Evolutionary conservation across 805 yeast species (phyloP).

Genomic region (Saccharomycopsis capsularis): DNA sequence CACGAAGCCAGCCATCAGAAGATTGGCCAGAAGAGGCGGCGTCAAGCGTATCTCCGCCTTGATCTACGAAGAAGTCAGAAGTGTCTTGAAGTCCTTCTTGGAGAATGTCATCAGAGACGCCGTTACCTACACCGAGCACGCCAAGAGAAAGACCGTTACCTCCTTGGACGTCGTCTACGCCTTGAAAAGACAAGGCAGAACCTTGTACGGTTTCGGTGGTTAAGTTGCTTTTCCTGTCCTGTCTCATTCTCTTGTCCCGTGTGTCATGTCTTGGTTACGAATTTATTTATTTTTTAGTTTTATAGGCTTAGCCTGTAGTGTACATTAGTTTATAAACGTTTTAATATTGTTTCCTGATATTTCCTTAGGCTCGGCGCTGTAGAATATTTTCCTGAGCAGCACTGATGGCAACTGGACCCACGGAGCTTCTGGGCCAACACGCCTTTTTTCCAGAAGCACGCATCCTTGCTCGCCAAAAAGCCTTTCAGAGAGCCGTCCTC

Average conservation of each 20-base stretch:
- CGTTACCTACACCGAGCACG: conserved; percentile 99
- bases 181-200: conserved; percentile 99
- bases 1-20: conserved; percentile 99
- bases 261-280: neutral
- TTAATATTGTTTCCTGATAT: too few relatives aligned
- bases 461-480: too few relatives aligned
- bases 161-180: conserved; percentile 98
- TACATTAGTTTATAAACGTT: neutral
- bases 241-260: neutral
- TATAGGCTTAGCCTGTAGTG: neutral
- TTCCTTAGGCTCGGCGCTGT: too few relatives aligned
- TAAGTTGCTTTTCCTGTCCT: conserved; percentile 35
- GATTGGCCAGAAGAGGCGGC: conserved; percentile 99
- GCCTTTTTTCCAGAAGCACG: too few relatives aligned
- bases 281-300: neutral
- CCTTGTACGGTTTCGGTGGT: conserved; percentile 99
- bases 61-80: conserved; percentile 98
- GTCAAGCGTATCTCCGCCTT: conserved; percentile 99
- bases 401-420: too few relatives aligned
- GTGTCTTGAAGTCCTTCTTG: conserved; percentile 89
- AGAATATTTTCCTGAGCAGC: too few relatives aligned
- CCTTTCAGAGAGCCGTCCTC: too few relatives aligned
- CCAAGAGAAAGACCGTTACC: conserved; percentile 99
- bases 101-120: conserved; percentile 98
- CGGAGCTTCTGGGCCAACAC: too few relatives aligned